A percentile compares a stretch with the other conserved stretches of the same genome.
Conservation (phyloP, 139 green algal genomes). For the Chlorella sp. region DNA sequence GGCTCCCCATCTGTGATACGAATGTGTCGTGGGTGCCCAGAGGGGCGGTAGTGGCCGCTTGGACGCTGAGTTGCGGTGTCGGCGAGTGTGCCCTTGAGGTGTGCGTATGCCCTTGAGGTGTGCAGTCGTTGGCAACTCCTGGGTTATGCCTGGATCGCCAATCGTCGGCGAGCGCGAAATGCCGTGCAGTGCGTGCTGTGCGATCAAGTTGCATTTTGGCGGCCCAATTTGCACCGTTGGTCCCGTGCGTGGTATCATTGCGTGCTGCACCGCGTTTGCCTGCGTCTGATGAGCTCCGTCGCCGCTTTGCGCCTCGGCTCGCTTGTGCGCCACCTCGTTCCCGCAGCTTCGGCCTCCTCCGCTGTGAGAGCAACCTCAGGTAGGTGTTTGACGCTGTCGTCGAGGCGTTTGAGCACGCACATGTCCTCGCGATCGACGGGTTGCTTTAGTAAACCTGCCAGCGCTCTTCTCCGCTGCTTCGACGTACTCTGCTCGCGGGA, state of each 20-base stretch:
- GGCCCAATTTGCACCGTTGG: neutral
- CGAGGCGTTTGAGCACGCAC: neutral
- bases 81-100: neutral
- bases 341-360: too few relatives aligned
- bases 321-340: neutral
- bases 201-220: neutral
- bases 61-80: neutral
- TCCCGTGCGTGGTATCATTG: neutral
- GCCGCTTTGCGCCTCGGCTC: neutral
- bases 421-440: too few relatives aligned
- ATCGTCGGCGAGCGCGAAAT: too few relatives aligned
- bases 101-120: neutral
- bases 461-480: neutral
- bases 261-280: neutral
- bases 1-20: slow-evolving; percentile 10
- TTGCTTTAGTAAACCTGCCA: neutral
- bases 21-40: neutral
- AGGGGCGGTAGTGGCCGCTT: too few relatives aligned
- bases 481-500: neutral
- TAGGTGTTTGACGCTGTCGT: neutral
- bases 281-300: too few relatives aligned
- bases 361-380: too few relatives aligned
- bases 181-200: neutral
- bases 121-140: too few relatives aligned
- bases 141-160: too few relatives aligned